Conservation (phyloP, 257 asterid genomes). For the Phtheirospermum japonicum region DNA sequence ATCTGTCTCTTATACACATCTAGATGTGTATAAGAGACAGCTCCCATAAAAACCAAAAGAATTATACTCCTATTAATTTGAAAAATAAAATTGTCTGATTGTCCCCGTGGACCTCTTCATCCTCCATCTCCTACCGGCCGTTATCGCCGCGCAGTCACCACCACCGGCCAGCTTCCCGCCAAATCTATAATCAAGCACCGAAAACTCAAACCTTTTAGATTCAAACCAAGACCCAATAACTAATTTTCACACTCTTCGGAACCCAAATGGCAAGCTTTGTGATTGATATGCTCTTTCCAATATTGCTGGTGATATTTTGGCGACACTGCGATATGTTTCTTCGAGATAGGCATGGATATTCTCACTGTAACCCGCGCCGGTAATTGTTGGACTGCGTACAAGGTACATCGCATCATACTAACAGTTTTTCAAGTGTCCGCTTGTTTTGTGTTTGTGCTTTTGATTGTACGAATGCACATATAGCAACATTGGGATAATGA, state of each 20-base stretch:
- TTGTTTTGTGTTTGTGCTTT: constrained; percentile 7
- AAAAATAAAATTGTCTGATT: no score
- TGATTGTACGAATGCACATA: neutral
- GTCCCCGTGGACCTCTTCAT: no score
- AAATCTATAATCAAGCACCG: neutral
- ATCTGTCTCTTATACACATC: no score
- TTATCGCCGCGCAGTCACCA: neutral
- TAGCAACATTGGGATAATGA: neutral
- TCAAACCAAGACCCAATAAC: neutral
- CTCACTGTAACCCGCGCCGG: neutral
- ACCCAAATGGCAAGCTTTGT: constrained; percentile 14
- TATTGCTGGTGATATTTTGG: neutral
- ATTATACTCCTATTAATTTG: no score
- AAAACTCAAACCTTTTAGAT: neutral
- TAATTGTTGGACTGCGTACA: neutral
- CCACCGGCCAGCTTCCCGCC: neutral
- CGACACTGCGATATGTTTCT: constrained; percentile 7
- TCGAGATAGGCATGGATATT: neutral
- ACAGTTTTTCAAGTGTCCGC: neutral
- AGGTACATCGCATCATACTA: constrained; percentile 25
- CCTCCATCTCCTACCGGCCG: neutral
- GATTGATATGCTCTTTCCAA: neutral
- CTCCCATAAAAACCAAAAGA: no score
- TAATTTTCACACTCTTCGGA: neutral
- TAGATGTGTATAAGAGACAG: no score